Conservation (phyloP, 2,329 filamentous ascomycete genomes). For the Beauveria scarabaeidicola region DNA sequence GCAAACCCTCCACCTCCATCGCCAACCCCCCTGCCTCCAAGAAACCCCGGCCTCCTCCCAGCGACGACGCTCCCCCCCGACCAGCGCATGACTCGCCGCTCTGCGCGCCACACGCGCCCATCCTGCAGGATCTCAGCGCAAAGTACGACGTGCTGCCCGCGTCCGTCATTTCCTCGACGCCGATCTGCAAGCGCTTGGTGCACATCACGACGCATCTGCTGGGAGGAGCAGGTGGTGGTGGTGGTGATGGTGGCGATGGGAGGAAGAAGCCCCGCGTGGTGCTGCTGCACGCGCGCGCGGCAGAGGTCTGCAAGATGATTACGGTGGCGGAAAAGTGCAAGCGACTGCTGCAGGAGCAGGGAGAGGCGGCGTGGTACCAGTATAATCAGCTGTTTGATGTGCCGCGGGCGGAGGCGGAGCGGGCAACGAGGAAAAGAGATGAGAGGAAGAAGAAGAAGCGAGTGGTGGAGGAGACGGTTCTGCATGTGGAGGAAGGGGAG, state of each 20-base stretch:
- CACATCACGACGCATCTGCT: slow-evolving; percentile 37
- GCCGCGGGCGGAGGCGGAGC: slow-evolving; percentile 22
- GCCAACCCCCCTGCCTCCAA: neutral
- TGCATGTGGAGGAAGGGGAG: slow-evolving; percentile 22
- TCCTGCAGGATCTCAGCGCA: slow-evolving; percentile 31
- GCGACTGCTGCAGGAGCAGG: slow-evolving; percentile 40
- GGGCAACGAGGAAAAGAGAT: slow-evolving; percentile 14
- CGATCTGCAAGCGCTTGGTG: slow-evolving; percentile 47
- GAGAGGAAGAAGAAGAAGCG: slow-evolving; percentile 23
- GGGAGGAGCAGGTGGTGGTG: slow-evolving; percentile 15
- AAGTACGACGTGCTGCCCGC: slow-evolving; percentile 43
- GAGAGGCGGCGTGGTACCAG: slow-evolving; percentile 40
- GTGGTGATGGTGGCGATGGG: neutral
- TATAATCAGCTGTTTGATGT: slow-evolving; percentile 50
- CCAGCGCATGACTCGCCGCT: slow-evolving; percentile 4
- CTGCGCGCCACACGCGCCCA: slow-evolving; percentile 9
- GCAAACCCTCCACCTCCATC: neutral
- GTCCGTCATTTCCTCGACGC: slow-evolving; percentile 51
- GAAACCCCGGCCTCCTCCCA: neutral
- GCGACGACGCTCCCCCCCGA: neutral
- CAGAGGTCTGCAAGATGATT: slow-evolving; percentile 55
- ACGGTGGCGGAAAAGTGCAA: slow-evolving; percentile 60
- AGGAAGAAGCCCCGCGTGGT: slow-evolving; percentile 24
- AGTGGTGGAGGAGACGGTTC: slow-evolving; percentile 34
- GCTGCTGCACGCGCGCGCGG: slow-evolving; percentile 43